phyloP scores from a whole-genome alignment of 2,329 filamentous ascomycete species.

The Xylariaceae sp. region DNA sequence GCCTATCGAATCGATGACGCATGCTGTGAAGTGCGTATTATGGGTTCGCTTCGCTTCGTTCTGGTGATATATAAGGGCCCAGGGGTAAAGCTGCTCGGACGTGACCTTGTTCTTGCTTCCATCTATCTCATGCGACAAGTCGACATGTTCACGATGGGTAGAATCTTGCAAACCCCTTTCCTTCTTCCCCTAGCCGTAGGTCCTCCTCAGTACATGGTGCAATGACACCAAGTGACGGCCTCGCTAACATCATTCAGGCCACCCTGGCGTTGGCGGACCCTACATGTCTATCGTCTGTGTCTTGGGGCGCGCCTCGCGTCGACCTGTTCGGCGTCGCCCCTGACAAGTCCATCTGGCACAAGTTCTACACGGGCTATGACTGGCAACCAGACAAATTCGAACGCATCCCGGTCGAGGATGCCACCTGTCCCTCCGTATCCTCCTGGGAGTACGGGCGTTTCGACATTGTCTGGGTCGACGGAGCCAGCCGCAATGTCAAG shows the following conservation, averaged over 20 bases:
- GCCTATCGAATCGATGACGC: neutral
- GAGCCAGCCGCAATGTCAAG: slow-evolving; percentile 9
- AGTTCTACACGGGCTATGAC: slow-evolving; percentile 20
- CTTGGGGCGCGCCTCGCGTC: slow-evolving; percentile 17
- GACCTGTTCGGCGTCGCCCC: slow-evolving; percentile 13
- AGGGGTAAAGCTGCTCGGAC: neutral
- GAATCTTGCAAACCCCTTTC: neutral
- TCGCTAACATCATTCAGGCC: slow-evolving; percentile 4
- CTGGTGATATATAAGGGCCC: neutral
- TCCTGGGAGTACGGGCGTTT: slow-evolving; percentile 22
- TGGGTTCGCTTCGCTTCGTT: neutral
- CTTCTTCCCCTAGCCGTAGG: slow-evolving; percentile 1
- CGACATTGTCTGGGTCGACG: slow-evolving; percentile 17
- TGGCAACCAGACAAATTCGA: slow-evolving; percentile 22
- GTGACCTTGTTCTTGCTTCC: too few species aligned
- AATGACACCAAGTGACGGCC: neutral
- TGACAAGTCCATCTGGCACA: slow-evolving; percentile 16
- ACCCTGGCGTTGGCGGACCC: neutral
- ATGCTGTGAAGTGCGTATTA: neutral
- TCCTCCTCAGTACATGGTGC: neutral
- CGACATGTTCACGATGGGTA: slow-evolving; percentile 1
- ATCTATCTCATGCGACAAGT: neutral
- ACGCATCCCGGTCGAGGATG: slow-evolving; percentile 11
- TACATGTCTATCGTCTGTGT: slow-evolving; percentile 7
- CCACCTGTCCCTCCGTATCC: slow-evolving; percentile 14